phyloP scores from a whole-genome alignment of 768 basidiomycete genomes.

The Mycena galopus region DNA sequence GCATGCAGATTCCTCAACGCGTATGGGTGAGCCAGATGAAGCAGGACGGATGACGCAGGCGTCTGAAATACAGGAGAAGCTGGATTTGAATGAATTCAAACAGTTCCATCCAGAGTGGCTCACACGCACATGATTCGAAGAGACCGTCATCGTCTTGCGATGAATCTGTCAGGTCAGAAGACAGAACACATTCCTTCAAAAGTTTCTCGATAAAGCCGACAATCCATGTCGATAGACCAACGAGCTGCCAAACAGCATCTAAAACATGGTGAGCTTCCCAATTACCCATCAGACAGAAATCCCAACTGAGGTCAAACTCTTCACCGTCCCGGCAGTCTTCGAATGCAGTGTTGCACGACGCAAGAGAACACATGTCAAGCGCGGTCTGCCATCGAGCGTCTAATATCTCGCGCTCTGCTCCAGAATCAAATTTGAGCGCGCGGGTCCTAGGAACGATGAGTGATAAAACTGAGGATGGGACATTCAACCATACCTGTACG shows the following conservation, averaged over 20 bases:
- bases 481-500: conserved; percentile 63
- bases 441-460: conserved; percentile 25
- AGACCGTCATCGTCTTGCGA: conserved; percentile 40
- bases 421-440: conserved; percentile 30
- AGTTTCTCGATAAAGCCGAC: conserved; percentile 72
- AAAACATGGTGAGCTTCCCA: conserved; percentile 15
- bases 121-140: conserved; percentile 42
- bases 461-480: conserved; percentile 38
- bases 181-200: conserved; percentile 66
- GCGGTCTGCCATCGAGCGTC: conserved; percentile 69
- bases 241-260: conserved; percentile 84
- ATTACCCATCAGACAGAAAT: not conserved
- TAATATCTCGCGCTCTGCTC: conserved; percentile 55
- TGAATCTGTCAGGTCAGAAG: conserved; percentile 26
- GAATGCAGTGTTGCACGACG: conserved; percentile 73
- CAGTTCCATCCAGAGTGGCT: not conserved
- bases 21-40: conserved; percentile 75
- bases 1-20: conserved; percentile 63
- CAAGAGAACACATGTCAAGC: conserved; percentile 75
- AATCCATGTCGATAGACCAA: conserved; percentile 72
- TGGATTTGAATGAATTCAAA: not conserved
- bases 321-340: conserved; percentile 74
- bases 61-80: conserved; percentile 14
- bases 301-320: conserved; percentile 73
- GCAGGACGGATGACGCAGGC: conserved; percentile 55